phyloP scores from a whole-genome alignment of 192 early-diverging fungal species.

The Umbelopsis isabellina region DNA sequence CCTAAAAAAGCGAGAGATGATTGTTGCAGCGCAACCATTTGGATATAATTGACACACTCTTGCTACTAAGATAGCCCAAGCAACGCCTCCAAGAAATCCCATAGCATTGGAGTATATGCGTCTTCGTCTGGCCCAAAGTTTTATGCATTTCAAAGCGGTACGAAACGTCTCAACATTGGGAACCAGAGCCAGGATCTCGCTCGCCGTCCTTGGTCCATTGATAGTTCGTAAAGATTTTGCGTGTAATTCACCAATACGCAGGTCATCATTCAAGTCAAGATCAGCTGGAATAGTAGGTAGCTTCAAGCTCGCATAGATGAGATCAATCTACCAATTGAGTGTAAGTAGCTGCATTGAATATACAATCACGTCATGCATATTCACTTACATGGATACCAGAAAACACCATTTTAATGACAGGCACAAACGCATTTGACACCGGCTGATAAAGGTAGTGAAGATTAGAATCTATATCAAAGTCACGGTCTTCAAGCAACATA shows the following conservation, averaged over 20 bases:
- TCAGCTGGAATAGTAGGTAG: conserved; percentile 74
- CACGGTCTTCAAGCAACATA: background rate
- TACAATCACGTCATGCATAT: background rate
- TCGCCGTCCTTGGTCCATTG: conserved; percentile 81
- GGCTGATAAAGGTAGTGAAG: conserved; percentile 23
- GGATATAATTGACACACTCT: conserved; percentile 74
- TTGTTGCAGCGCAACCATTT: conserved; percentile 58
- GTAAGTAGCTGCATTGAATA: conserved; percentile 22
- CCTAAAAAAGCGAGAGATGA: conserved; percentile 69
- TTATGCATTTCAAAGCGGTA: conserved; percentile 64
- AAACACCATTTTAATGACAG: conserved; percentile 68
- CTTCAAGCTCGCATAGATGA: conserved; percentile 81
- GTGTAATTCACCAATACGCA: conserved; percentile 76
- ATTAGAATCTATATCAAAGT: background rate
- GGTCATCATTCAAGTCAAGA: conserved; percentile 79
- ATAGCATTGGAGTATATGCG: conserved; percentile 73
- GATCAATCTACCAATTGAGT: conserved; percentile 70
- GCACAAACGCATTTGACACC: conserved; percentile 67
- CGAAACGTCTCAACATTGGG: conserved; percentile 67
- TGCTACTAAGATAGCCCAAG: conserved; percentile 75
- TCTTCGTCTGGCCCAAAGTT: conserved; percentile 67
- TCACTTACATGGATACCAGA: conserved; percentile 57
- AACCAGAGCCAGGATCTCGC: conserved; percentile 64
- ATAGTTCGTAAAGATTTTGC: conserved; percentile 80
- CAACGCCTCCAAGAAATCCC: conserved; percentile 76